These are phyloP conservation scores for Tylopilus plumbeoviolaceoides DNA, from an alignment of 768 basidiomycete genomes.

Conservation along the genomic window DNA sequence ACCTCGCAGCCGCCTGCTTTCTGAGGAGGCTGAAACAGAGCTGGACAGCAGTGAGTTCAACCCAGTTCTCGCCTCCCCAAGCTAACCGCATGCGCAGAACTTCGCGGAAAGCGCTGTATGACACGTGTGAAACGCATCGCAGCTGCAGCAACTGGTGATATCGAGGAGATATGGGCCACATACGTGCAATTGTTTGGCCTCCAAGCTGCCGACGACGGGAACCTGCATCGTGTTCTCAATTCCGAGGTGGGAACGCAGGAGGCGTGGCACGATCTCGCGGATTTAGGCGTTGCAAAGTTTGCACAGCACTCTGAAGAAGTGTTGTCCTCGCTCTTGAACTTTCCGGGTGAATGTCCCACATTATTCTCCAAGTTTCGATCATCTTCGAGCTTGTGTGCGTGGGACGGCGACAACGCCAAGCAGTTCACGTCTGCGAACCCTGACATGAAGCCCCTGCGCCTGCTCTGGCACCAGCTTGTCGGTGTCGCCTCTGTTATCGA, in stretches of 20 bases:
- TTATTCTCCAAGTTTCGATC: slow-evolving; percentile 4
- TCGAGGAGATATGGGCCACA: slow-evolving; percentile 8
- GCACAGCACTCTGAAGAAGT: not conserved
- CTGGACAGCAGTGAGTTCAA: too few relatives aligned
- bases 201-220: not conserved
- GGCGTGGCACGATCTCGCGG: not conserved
- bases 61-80: too few relatives aligned
- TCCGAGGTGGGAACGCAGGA: not conserved
- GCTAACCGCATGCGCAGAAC: not conserved
- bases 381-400: not conserved
- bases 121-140: not conserved
- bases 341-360: not conserved
- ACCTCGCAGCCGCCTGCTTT: fast-evolving
- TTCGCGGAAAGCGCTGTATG: not conserved
- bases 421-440: not conserved
- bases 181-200: slow-evolving; percentile 3
- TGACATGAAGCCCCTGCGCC: not conserved
- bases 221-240: not conserved
- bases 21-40: not conserved
- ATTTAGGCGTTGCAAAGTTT: slow-evolving; percentile 5
- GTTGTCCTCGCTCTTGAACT: not conserved
- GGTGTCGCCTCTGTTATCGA: slow-evolving; percentile 1
- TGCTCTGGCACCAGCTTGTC: slow-evolving; percentile 10
- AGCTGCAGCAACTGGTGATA: not conserved
- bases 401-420: not conserved